Base-by-base conservation (phyloP, 2,329 filamentous ascomycete genomes). In the Cladophialophora chaetospira region DNA sequence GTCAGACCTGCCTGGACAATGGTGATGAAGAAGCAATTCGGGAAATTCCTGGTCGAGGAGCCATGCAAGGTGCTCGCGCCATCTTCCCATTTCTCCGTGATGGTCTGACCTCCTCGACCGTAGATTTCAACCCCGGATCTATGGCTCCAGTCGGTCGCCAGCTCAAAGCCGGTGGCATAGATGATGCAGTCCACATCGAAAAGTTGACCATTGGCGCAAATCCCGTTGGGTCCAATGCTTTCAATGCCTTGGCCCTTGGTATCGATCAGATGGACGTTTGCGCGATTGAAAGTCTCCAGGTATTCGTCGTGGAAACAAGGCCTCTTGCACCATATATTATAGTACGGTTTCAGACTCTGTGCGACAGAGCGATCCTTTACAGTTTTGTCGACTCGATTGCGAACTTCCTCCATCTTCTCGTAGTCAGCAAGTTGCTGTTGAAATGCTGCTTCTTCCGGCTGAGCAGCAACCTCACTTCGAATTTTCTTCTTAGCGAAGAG, bases 291-390 rank as follows among this genome's bases (percentile, higher is more conserved):
- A 0, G 78, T 63, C 2, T 73, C 65, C 0, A 87, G 75, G 63
- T 84, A 86, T 3, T 78, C 75, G 63, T 86, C 81, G 68, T 82
- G 81, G 69, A 86, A 87, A 33, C 74, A 78, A 0, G 84, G 83
- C 0, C 85, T 78, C 68, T 88, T 88, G 73, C 85, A 88, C 77
- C 80, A 85, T 0, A 70, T 69, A 0, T 80, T 77, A 65, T 86
- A 87, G 80, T 81, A 85, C 0, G 82, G 73, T 65, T 83, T 82
- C 4, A 54, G 51, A 3, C 4, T 17, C 61, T 6, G 55, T 0
- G 84, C 83, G 0, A 77, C 81, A 1, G 68, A 68, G 8, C 68
- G 68, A 62, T 86, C 77, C 31, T 77, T 69, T 11, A 87, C 82
- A 17, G 79, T 68, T 0, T 71, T 63, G 9, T 79, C 75, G 3